Conservation (phyloP, 129 eudicot genomes). For the Flaveria robusta region DNA sequence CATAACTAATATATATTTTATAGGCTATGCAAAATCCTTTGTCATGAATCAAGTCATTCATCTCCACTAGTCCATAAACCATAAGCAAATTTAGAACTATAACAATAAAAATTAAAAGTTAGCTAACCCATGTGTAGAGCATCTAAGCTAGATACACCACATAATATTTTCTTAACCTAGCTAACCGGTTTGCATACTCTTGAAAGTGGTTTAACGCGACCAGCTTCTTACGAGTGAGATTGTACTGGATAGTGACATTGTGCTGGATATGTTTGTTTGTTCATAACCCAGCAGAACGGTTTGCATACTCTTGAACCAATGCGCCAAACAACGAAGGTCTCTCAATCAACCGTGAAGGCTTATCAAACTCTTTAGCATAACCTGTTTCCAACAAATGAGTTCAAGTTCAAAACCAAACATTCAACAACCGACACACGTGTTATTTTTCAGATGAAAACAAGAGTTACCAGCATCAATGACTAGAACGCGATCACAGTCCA, state of each 20-base stretch:
- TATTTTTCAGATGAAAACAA: background rate
- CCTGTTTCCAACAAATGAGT: slow-evolving; percentile 34
- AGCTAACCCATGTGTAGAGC: background rate
- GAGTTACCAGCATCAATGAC: slow-evolving; percentile 78
- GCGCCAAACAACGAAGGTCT: slow-evolving; percentile 49
- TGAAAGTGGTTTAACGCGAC: background rate
- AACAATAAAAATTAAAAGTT: background rate
- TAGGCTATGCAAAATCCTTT: background rate
- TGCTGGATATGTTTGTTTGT: background rate
- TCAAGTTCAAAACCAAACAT: background rate
- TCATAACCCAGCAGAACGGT: slow-evolving; percentile 24
- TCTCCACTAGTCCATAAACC: background rate
- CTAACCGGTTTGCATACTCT: background rate
- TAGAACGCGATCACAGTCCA: slow-evolving; percentile 87
- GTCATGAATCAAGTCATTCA: background rate
- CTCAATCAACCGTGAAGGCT: slow-evolving; percentile 44
- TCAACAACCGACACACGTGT: background rate
- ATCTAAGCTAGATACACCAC: background rate
- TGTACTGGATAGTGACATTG: background rate
- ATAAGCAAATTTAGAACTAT: background rate
- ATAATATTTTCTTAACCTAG: background rate
- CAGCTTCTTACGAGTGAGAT: background rate
- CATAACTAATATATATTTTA: background rate
- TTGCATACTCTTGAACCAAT: slow-evolving; percentile 57
- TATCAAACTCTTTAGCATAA: slow-evolving; percentile 50